A percentile compares a stretch with the other conserved stretches of the same genome.
These are phyloP conservation scores for Litsea cubeba DNA, from an alignment of 164 flowering plant species.

Conservation along the genomic window DNA sequence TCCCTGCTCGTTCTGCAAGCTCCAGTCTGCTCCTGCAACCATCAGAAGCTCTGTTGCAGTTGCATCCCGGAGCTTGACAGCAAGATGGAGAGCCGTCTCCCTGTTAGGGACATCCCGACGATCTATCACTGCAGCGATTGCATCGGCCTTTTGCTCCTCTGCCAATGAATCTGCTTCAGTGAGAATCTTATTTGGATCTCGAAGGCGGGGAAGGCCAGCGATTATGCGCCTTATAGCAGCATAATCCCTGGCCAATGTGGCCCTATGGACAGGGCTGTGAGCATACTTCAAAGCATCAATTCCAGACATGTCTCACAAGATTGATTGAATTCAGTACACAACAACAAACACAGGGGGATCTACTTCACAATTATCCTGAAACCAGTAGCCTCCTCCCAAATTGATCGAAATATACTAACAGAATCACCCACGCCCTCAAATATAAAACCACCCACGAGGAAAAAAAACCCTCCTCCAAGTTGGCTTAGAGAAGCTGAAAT, in stretches of 20 bases:
- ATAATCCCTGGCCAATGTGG: constrained; percentile 50
- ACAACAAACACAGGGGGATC: constrained; percentile 2
- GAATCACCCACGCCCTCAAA: background rate
- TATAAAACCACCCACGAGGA: background rate
- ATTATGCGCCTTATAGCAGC: constrained; percentile 50
- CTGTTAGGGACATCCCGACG: constrained; percentile 76
- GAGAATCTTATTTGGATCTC: constrained; percentile 51
- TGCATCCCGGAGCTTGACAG: constrained; percentile 67
- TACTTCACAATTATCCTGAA: constrained; percentile 4
- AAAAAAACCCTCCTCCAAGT: background rate
- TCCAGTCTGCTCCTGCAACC: constrained; percentile 88
- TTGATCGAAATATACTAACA: background rate
- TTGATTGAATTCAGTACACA: constrained; percentile 8
- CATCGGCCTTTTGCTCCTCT: constrained; percentile 74
- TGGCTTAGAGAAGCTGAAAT: background rate
- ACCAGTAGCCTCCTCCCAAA: background rate
- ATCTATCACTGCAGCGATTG: constrained; percentile 62
- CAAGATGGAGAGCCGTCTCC: constrained; percentile 83
- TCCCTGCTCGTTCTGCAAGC: constrained; percentile 71
- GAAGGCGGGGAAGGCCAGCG: constrained; percentile 49
- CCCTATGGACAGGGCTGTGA: constrained; percentile 76
- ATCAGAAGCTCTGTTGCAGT: constrained; percentile 67
- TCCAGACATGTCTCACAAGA: constrained; percentile 38
- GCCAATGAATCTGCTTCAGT: constrained; percentile 51
- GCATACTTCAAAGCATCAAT: constrained; percentile 42